A percentile compares a stretch with the other conserved stretches of the same genome.
phyloP scores from a whole-genome alignment of 1,139 yeast genomes.

The Pichia sp. region DNA sequence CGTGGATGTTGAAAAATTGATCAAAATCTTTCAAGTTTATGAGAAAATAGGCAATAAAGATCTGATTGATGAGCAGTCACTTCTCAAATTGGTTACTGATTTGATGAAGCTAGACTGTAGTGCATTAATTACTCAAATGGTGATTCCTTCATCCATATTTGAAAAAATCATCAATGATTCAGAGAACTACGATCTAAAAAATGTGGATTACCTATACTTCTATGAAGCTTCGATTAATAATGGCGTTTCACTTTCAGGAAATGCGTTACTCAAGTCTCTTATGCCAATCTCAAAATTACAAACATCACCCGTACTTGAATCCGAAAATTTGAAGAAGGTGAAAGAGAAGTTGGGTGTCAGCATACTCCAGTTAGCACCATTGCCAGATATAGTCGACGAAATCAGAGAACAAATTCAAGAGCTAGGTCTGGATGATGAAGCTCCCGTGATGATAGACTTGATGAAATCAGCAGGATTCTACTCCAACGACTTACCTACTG shows the following conservation, averaged over 20 bases:
- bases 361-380: conserved; percentile 12
- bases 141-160: conserved; percentile 15
- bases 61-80: conserved; percentile 12
- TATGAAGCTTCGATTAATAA: conserved; percentile 19
- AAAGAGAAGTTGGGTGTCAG: conserved; percentile 5
- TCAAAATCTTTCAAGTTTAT: conserved; percentile 20
- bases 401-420: conserved; percentile 21
- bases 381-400: conserved; percentile 16
- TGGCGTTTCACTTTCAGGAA: conserved; percentile 18
- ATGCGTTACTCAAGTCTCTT: conserved; percentile 18
- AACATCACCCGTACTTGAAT: conserved; percentile 8
- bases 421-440: conserved; percentile 20
- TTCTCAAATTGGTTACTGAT: conserved; percentile 17
- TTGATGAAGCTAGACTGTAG: conserved; percentile 21
- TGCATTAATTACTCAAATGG: conserved; percentile 17
- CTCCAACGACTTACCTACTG: conserved; percentile 35
- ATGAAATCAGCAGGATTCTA: conserved; percentile 27
- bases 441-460: conserved; percentile 26
- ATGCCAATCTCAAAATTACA: conserved; percentile 25
- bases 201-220: conserved; percentile 23
- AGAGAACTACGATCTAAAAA: conserved; percentile 15
- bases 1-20: conserved; percentile 18
- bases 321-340: conserved; percentile 16
- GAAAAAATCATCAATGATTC: conserved; percentile 10
- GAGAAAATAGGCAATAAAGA: conserved; percentile 16